Evolutionary conservation across 2,329 filamentous ascomycete genomes (phyloP).

Genomic region (Fonsecaea pugnacius): DNA sequence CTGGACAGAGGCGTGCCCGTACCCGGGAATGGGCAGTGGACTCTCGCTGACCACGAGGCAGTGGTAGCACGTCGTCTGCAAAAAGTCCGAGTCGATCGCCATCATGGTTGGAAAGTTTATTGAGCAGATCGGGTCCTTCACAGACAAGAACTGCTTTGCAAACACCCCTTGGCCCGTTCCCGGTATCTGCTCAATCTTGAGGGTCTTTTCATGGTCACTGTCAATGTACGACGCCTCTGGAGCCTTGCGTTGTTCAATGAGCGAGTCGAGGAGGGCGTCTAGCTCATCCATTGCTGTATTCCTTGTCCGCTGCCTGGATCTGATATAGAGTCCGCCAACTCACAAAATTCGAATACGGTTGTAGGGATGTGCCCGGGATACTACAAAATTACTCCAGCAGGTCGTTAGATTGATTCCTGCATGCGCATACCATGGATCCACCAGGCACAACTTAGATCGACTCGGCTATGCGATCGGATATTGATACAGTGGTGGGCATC

Average conservation of each 20-base stretch:
- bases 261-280: conserved; percentile 20
- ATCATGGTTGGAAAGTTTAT: conserved; percentile 18
- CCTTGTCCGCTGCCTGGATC: neutral
- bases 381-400: neutral
- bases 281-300: neutral
- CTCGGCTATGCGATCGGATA: neutral
- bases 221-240: conserved; percentile 16
- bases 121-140: conserved; percentile 21
- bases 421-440: neutral
- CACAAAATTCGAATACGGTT: neutral
- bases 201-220: conserved; percentile 12
- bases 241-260: conserved; percentile 17
- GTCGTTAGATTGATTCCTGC: neutral
- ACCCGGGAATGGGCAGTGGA: conserved; percentile 22
- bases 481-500: neutral
- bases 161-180: conserved; percentile 23
- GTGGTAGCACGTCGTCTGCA: conserved; percentile 25
- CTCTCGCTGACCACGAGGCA: conserved; percentile 25
- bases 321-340: neutral
- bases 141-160: conserved; percentile 17
- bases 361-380: neutral
- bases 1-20: conserved; percentile 33
- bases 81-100: conserved; percentile 24
- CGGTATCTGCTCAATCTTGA: conserved; percentile 17
- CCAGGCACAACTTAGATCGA: neutral